Evolutionary conservation across 2,329 filamentous ascomycete genomes (phyloP), one percentile per base, ranked within the genome.

Genomic region (Cercospora citrullina): DNA sequence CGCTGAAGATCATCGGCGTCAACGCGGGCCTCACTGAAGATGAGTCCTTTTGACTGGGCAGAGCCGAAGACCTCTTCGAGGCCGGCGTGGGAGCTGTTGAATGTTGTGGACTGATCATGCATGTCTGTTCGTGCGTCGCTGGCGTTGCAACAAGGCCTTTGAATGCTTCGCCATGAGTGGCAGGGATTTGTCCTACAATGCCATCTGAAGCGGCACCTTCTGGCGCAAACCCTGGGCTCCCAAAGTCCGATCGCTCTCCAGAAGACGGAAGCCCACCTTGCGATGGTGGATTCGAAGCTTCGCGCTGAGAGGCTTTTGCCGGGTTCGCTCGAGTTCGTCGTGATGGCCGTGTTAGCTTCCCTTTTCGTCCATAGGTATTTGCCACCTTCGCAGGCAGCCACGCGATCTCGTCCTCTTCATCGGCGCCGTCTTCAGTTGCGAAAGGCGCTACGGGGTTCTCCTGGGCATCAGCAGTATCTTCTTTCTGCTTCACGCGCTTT

Each of bases 351-450:
- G 42, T 64, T 21, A 58, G 57, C 65, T 65, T 70, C 51, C 59
- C 68, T 63, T 71, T 71, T 31, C 67, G 66, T 21, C 71, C 71
- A 60, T 74, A 75, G 12, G 68, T 71, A 28, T 65, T 70, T 36
- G 71, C 69, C 68, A 67, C 67, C 65, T 69, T 71, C 18, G 73
- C 64, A 31, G 66, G 66, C 33, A 72, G 63, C 73, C 73, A 75
- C 30, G 65, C 66, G 16, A 66, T 62, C 23, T 70, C 69, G 4
- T 71, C 62, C 30, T 67, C 55, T n/a, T 36, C n/a, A 3, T 36
- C 55, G 21, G 30, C 55, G 5, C 9, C 55, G 36, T 33, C 28
- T 36, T 21, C 31, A 6, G 5, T 36, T 10, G 28, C 8, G 10
- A 30, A 21, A 16, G 55, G 8, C 6, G 16, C 28, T n/a, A 26